Evolutionary conservation across 106 monocot genomes (phyloP), one percentile per base, ranked within the genome.

Genomic region (Apostasia shenzhenica): DNA sequence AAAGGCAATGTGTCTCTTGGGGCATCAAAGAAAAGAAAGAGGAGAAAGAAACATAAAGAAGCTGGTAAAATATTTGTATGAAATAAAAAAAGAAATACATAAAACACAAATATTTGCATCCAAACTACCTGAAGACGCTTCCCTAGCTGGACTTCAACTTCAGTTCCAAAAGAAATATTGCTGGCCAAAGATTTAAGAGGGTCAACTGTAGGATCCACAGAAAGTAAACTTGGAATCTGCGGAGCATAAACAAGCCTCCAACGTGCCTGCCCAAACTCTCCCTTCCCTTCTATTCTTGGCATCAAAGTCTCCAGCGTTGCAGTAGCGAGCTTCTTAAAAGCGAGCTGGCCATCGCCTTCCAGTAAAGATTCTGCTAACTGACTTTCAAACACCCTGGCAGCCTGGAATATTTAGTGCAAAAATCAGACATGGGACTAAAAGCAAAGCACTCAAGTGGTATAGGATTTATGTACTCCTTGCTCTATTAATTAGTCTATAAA

Each of bases 171-270:
- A 68, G 93, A 99, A 42, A 99, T 93, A 73, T 93, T 99, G 55
- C 87, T 99, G 54, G 99, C 99, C 13, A 99, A 77, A 8, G 92
- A 99, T 81, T 85, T 87, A 41, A 99, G 87, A 0, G 99, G 99
- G 45, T 93, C 99, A 61, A 78, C 78, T 13, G 93, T 85, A 14
- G 99, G 99, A 70, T 99, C 90, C 6, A 93, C 81, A 72, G 99
- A 99, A 9, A 99, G 85, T 67, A 99, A 75, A 65, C 85, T 99
- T 26, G 99, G 90, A 44, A 99, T 99, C 72, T 93, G 99, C 9
- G 99, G 99, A 73, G 99, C 99, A 80, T 99, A 93, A 1, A 99
- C 99, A 45, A 99, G 78, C 67, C 99, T 84, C 99, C 99, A 99
- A 8, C 99, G 75, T 43, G 99, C 99, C 63, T 99, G 92, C 41